Evolutionary conservation across 495 filamentous ascomycete genomes (phyloP).

Genomic region (Annulohypoxylon nitens): DNA sequence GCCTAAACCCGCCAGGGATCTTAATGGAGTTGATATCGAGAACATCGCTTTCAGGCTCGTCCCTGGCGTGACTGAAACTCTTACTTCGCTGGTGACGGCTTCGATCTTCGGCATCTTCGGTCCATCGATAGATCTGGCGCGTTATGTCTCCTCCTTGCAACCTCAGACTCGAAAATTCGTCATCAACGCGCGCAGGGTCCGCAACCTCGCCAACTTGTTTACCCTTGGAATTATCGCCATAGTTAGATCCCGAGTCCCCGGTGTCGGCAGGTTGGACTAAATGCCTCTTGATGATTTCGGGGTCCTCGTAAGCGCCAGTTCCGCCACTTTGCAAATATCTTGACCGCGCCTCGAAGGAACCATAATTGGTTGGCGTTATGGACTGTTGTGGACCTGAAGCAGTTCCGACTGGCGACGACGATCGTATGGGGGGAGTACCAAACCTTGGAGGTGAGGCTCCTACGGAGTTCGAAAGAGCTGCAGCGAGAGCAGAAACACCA

Average conservation of each 20-base stretch:
- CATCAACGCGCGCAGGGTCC: conserved; percentile 65
- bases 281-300: conserved; percentile 84
- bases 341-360: conserved; percentile 77
- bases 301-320: conserved; percentile 75
- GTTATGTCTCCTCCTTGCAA: conserved; percentile 96
- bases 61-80: conserved; percentile 83
- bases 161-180: conserved; percentile 92
- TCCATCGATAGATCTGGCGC: conserved; percentile 93
- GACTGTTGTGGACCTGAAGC: conserved; percentile 60
- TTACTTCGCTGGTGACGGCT: conserved; percentile 76
- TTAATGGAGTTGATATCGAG: conserved; percentile 90
- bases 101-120: conserved; percentile 79
- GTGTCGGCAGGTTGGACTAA: conserved; percentile 75
- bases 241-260: conserved; percentile 52
- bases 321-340: conserved; percentile 59
- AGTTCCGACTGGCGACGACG: conserved; percentile 67
- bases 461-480: conserved; percentile 75
- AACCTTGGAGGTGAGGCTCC: conserved; percentile 71
- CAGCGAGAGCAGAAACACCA: conserved; percentile 81
- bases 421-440: conserved; percentile 70
- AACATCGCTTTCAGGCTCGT: conserved; percentile 79
- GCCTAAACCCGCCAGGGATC: conserved; percentile 90
- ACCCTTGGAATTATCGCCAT: conserved; percentile 59
- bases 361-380: conserved; percentile 75
- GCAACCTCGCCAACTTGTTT: conserved; percentile 62